Percentiles rank a stretch among this genome's conserved stretches.
Evolutionary conservation across 257 asterid genomes (phyloP).

Genomic region (Paulownia fortunei): DNA sequence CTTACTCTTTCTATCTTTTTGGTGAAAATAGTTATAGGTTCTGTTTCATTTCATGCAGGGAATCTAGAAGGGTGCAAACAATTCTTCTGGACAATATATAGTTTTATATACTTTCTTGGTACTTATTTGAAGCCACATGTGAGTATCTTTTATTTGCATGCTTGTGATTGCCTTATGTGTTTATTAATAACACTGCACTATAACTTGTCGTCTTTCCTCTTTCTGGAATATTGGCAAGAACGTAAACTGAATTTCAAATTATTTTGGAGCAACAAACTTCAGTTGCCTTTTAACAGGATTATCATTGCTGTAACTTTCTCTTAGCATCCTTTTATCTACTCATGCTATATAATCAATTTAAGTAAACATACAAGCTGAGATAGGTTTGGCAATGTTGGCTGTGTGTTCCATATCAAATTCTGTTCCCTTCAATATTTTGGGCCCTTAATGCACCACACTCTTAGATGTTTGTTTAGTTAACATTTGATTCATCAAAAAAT

Average conservation of each 20-base stretch:
- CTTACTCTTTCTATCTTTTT: conserved; percentile 21
- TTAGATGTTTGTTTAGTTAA: background rate
- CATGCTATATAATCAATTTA: background rate
- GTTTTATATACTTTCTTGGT: conserved; percentile 73
- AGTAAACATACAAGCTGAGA: background rate
- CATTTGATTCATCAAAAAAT: background rate
- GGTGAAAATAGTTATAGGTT: conserved; percentile 30
- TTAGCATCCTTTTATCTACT: background rate
- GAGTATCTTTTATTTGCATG: conserved; percentile 50
- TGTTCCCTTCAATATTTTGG: conserved; percentile 1
- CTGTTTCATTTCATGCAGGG: conserved; percentile 58
- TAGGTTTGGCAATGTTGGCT: conserved; percentile 3
- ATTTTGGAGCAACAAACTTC: conserved; percentile 11
- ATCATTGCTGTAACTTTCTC: background rate
- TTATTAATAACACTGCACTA: background rate
- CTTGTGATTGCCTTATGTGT: conserved; percentile 21
- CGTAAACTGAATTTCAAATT: background rate
- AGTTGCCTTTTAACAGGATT: conserved; percentile 22
- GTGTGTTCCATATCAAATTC: conserved; percentile 9
- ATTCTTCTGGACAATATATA: conserved; percentile 63
- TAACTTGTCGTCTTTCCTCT: background rate
- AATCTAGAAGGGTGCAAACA: conserved; percentile 76
- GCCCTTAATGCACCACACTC: conserved; percentile 17
- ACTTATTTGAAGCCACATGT: conserved; percentile 96
- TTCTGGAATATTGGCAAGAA: conserved; percentile 1